These are phyloP conservation scores for Lenzites betulinus DNA, from an alignment of 768 basidiomycete species.

Conservation along the genomic window DNA sequence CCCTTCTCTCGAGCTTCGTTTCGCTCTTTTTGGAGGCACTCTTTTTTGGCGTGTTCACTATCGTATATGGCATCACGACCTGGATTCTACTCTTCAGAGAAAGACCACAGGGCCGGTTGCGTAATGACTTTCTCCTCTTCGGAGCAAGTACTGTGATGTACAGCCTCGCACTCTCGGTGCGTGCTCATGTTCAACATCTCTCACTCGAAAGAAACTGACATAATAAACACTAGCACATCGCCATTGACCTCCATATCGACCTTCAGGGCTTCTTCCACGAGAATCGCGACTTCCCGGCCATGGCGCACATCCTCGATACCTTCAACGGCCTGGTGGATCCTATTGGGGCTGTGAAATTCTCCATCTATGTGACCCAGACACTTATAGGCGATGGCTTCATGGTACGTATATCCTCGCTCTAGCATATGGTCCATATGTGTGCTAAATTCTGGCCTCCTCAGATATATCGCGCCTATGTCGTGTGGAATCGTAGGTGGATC, in stretches of 20 bases:
- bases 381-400: slow-evolving; percentile 17
- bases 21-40: slow-evolving; percentile 8
- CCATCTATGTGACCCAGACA: slow-evolving; percentile 13
- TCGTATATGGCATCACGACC: slow-evolving; percentile 4
- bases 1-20: not conserved
- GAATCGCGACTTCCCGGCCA: not conserved
- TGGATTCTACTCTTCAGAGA: slow-evolving; percentile 6
- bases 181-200: not conserved
- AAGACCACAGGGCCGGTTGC: not conserved
- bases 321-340: not conserved
- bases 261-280: not conserved
- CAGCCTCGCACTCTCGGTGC: slow-evolving; percentile 3
- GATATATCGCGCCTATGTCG: slow-evolving; percentile 14
- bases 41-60: slow-evolving; percentile 5
- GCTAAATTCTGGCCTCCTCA: not conserved
- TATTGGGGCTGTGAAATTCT: slow-evolving; percentile 9
- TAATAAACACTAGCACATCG: not conserved
- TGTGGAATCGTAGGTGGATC: slow-evolving; percentile 9
- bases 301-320: not conserved
- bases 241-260: slow-evolving; percentile 3
- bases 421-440: not conserved
- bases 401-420: not conserved
- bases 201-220: too few relatives aligned
- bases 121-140: not conserved
- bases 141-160: slow-evolving; percentile 11